Base-by-base conservation (phyloP, 208 protist species). In the Leishmania tarentolae region DNA sequence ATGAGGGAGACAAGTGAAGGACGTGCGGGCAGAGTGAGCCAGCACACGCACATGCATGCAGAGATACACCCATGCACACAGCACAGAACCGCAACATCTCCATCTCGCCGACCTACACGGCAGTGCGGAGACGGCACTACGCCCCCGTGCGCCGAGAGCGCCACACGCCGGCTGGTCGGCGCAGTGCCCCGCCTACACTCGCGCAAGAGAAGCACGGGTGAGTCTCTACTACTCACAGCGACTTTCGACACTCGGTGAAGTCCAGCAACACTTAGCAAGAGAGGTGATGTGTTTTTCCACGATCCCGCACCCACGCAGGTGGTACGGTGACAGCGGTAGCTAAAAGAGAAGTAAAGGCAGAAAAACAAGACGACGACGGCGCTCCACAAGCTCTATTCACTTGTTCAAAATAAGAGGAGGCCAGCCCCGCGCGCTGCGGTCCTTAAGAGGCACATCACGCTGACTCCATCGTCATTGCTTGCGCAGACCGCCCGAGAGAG, bases 51-150 rank as follows among this genome's bases (percentile, higher is more conserved):
- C 59, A 65, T 3, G 21, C 19, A 35, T 37, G 31, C 61, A 66
- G 8, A 8, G 21, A 11, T 95, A 31, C n/a, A n/a, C n/a, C n/a
- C n/a, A n/a, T 40, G 31, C 61, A 66, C 61, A 21, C 61, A 8
- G 4, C n/a, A 2, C 61, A 40, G 40, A 15, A 66, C 28, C n/a
- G 17, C 61, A 66, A 37, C 61, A 66, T 66, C 61, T n/a, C 61
- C 17, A 66, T 40, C 8, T 5, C 61, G 61, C 61, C 21, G 21
- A 8, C 61, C 8, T 66, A 66, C 11, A 31, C 63, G 63, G 35
- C 63, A 44, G 21, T 35, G 63, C 63, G 13, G 15, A 66, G 28
- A 37, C 31, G n/a, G n/a, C 31, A 15, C 37, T 4, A 7, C 40
- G 19, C 65, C 4, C 65, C 65, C 21, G 65, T 70, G 17, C 37